These are phyloP conservation scores for Datura wrightii DNA, from an alignment of 257 asterid genomes.

Conservation along the genomic window DNA sequence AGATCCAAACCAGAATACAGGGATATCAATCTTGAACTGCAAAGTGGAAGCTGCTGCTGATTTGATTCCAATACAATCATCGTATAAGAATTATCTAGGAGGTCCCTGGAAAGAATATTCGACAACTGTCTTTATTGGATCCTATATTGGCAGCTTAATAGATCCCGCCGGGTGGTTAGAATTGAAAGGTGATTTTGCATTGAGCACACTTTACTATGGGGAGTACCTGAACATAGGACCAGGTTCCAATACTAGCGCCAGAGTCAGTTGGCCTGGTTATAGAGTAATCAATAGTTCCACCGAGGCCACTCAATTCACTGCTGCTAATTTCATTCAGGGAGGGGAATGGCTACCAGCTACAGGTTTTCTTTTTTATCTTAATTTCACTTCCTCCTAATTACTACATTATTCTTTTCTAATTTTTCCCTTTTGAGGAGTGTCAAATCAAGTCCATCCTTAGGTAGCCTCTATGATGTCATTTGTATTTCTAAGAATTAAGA, in stretches of 20 bases:
- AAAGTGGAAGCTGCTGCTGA: constrained; percentile 16
- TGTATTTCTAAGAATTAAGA: too few relatives aligned
- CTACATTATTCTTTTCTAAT: too few relatives aligned
- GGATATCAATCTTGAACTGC: neutral
- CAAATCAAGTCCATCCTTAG: too few relatives aligned
- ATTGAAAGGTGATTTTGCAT: too few relatives aligned
- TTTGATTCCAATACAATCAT: neutral
- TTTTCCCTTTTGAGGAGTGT: too few relatives aligned
- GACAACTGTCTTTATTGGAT: neutral
- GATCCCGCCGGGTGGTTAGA: neutral
- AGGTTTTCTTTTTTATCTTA: neutral
- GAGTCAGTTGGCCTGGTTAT: neutral
- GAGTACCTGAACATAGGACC: neutral
- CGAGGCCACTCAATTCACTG: neutral
- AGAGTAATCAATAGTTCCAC: neutral
- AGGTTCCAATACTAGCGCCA: neutral
- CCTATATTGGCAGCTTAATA: neutral
- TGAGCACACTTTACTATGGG: neutral
- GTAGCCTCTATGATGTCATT: too few relatives aligned
- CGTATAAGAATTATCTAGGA: neutral
- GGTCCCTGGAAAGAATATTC: constrained; percentile 11
- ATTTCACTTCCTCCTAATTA: neutral
- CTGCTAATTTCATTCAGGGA: neutral
- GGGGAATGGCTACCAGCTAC: neutral
- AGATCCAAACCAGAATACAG: constrained; percentile 17